Percentiles rank a stretch among this genome's conserved stretches.
Evolutionary conservation across 495 filamentous ascomycete species (phyloP).

Genomic region (Penicillium dipodomyicola): DNA sequence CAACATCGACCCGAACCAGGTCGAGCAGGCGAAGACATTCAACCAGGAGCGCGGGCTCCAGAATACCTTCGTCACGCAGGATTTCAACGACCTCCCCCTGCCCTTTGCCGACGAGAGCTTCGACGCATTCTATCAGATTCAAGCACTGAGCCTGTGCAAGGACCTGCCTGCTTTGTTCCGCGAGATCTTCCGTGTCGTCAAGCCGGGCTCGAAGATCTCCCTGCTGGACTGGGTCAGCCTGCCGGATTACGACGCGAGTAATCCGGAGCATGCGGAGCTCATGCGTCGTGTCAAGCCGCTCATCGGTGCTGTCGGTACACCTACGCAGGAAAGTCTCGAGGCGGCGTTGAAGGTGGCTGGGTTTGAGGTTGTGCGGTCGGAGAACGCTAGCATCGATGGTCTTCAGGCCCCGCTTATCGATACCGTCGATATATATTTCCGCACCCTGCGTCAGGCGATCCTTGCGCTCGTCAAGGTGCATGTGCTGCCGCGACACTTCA

Average conservation of each 20-base stretch:
- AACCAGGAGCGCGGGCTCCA: conserved; percentile 47
- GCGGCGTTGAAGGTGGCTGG: conserved; percentile 51
- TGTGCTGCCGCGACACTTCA: conserved; percentile 57
- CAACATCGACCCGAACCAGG: conserved; percentile 62
- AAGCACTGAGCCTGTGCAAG: conserved; percentile 60
- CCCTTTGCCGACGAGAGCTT: conserved; percentile 56
- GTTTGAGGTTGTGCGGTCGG: conserved; percentile 52
- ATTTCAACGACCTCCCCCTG: conserved; percentile 58
- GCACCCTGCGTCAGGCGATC: conserved; percentile 53
- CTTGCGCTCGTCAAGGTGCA: conserved; percentile 52
- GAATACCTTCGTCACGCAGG: conserved; percentile 55
- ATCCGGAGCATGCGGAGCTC: conserved; percentile 53
- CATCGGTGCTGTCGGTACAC: conserved; percentile 62
- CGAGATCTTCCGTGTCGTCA: conserved; percentile 56
- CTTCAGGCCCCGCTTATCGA: conserved; percentile 60
- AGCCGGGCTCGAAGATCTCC: conserved; percentile 56
- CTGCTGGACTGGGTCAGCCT: conserved; percentile 60
- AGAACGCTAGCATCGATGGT: conserved; percentile 58
- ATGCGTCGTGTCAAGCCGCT: conserved; percentile 63
- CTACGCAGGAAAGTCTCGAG: conserved; percentile 54
- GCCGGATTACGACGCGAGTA: conserved; percentile 52
- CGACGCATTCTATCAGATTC: conserved; percentile 65
- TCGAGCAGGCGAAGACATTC: conserved; percentile 55
- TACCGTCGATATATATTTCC: conserved; percentile 59
- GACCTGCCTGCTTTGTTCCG: conserved; percentile 50